Percentiles rank a stretch among this genome's conserved stretches.
These are phyloP conservation scores for Capronia americana DNA, from an alignment of 2,329 filamentous ascomycete genomes.

Conservation along the genomic window DNA sequence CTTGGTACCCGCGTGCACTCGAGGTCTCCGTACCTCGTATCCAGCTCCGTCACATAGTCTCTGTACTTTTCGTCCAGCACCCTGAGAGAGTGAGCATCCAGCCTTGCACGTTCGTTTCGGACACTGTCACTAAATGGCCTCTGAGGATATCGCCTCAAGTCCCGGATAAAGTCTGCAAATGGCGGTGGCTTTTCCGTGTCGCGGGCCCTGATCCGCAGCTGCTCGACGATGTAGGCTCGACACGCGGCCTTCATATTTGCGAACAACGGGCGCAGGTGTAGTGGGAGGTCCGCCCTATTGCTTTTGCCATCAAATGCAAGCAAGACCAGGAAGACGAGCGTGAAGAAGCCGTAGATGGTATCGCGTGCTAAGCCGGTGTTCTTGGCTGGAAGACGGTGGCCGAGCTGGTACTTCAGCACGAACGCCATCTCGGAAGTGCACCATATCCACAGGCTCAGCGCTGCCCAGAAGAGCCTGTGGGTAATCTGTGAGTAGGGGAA, in stretches of 20 bases:
- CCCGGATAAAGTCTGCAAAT: not conserved
- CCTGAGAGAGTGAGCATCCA: not conserved
- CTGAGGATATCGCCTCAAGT: not conserved
- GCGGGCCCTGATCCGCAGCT: not conserved
- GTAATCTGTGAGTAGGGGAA: not conserved
- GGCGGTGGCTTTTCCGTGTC: not conserved
- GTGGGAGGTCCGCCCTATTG: not conserved
- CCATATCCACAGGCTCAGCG: conserved; percentile 1
- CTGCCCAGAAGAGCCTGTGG: conserved; percentile 4
- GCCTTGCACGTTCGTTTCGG: not conserved
- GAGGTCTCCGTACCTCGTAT: not conserved
- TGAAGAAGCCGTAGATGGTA: conserved; percentile 2
- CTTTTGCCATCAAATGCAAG: not conserved
- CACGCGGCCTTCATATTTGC: not conserved
- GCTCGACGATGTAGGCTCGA: not conserved
- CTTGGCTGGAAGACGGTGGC: not conserved
- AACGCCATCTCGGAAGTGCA: conserved; percentile 5
- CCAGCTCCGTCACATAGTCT: not conserved
- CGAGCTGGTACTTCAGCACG: conserved; percentile 4
- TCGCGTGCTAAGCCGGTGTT: conserved; percentile 1
- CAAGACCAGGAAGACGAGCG: not conserved
- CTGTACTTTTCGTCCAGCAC: not conserved
- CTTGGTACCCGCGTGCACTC: not conserved
- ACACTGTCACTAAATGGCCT: not conserved
- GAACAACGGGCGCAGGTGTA: not conserved